phyloP scores from a whole-genome alignment of 2,329 filamentous ascomycete species.

The Cytospora paraplurivora region DNA sequence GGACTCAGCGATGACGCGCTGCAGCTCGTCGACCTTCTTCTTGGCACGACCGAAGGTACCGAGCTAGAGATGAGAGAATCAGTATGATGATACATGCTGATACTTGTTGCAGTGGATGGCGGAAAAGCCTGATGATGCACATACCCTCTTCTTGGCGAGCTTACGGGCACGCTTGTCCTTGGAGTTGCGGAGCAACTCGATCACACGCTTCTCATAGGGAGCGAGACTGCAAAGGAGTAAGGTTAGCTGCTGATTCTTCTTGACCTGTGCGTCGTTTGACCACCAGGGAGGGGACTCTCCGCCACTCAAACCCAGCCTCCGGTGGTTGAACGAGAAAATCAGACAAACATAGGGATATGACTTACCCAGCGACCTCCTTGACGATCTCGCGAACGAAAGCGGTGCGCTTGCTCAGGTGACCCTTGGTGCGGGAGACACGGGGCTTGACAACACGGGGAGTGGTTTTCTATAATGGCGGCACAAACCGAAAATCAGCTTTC shows the following conservation, averaged over 20 bases:
- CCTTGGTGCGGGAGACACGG: conserved; percentile 85
- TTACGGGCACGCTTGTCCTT: conserved; percentile 99
- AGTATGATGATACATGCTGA: conserved; percentile 32
- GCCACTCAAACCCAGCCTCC: not conserved
- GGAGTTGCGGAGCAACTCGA: conserved; percentile 98
- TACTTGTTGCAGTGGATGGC: not conserved
- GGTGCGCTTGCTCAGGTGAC: conserved; percentile 94
- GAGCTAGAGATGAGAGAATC: conserved; percentile 60
- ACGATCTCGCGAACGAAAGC: conserved; percentile 96
- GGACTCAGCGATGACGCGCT: conserved; percentile 95
- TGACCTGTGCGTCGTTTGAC: not conserved
- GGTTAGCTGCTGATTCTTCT: conserved; percentile 23
- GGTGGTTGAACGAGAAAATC: not conserved
- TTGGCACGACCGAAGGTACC: conserved; percentile 98
- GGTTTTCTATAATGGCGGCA: conserved; percentile 68
- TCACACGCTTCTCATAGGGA: conserved; percentile 97
- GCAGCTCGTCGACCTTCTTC: conserved; percentile 99
- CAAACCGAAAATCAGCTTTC: conserved; percentile 44
- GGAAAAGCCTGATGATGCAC: conserved; percentile 40
- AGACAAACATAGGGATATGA: conserved; percentile 32
- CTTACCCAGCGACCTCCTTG: conserved; percentile 96
- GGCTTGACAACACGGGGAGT: conserved; percentile 76
- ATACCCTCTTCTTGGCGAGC: conserved; percentile 98
- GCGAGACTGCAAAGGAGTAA: conserved; percentile 61
- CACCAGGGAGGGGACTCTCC: not conserved